A percentile compares a stretch with the other conserved stretches of the same genome.
These are phyloP conservation scores for Trichoderma afroharzianum DNA, from an alignment of 2,329 filamentous ascomycete species.

Conservation along the genomic window DNA sequence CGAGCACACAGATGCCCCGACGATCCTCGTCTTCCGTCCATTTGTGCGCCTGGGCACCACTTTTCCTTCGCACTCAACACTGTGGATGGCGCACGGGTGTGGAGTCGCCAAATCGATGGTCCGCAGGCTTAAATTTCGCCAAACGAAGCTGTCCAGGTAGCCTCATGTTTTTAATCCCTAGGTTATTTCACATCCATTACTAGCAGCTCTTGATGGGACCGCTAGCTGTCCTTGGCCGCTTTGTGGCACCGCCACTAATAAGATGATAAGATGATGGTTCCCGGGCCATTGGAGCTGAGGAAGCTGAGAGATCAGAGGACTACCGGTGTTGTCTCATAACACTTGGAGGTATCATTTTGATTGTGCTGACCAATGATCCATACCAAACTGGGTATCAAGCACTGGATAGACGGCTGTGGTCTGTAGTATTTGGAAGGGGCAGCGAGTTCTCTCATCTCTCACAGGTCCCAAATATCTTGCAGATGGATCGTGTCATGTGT, in stretches of 20 bases:
- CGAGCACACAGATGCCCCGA: conserved; percentile 7
- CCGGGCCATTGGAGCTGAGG: not conserved
- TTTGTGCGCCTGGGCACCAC: not conserved
- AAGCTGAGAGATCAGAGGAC: not conserved
- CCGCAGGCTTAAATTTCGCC: not conserved
- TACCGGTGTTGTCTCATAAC: not conserved
- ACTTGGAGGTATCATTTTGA: not conserved
- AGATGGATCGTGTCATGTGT: not conserved
- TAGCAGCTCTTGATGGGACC: not conserved
- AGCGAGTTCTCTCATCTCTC: not conserved
- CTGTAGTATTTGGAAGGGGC: not conserved
- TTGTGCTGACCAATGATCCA: not conserved
- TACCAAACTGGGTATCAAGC: not conserved
- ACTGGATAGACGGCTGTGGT: not conserved
- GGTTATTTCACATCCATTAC: not conserved
- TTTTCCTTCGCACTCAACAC: not conserved
- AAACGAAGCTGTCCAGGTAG: not conserved
- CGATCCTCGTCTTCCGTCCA: not conserved
- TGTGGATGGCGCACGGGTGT: not conserved
- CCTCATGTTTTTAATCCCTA: not conserved
- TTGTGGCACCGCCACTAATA: not conserved
- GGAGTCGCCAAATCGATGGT: not conserved
- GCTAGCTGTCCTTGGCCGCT: not conserved
- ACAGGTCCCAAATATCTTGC: not conserved
- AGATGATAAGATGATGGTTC: not conserved